These are phyloP conservation scores for Porpolomopsis calyptriformis DNA, from an alignment of 768 basidiomycete species.

Conservation along the genomic window DNA sequence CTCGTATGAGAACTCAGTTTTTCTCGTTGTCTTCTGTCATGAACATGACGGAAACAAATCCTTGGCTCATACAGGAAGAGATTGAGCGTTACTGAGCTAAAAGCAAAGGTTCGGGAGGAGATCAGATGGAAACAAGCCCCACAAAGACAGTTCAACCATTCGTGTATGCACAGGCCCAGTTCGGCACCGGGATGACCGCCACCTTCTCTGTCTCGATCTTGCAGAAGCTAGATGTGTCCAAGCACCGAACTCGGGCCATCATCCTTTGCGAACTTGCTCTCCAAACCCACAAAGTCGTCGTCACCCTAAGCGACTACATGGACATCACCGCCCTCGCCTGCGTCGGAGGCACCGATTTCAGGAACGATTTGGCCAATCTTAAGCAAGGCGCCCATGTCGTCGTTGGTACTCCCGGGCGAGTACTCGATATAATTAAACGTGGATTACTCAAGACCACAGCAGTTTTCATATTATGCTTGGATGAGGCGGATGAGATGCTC, in stretches of 20 bases:
- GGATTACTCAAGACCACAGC: slow-evolving; percentile 73
- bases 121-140: slow-evolving; percentile 18
- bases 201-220: slow-evolving; percentile 97
- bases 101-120: slow-evolving; percentile 22
- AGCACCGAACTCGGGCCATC: slow-evolving; percentile 89
- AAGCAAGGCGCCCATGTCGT: slow-evolving; percentile 85
- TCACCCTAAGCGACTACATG: slow-evolving; percentile 89
- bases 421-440: slow-evolving; percentile 95
- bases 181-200: slow-evolving; percentile 97
- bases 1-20: slow-evolving; percentile 38
- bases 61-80: slow-evolving; percentile 29
- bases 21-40: slow-evolving; percentile 12
- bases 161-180: slow-evolving; percentile 90
- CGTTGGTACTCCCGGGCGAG: slow-evolving; percentile 91
- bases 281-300: slow-evolving; percentile 93
- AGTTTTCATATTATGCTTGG: slow-evolving; percentile 92
- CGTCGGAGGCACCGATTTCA: slow-evolving; percentile 93
- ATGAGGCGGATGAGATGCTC: slow-evolving; percentile 98
- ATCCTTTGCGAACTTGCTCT: slow-evolving; percentile 95
- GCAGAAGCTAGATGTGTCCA: slow-evolving; percentile 76
- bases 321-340: slow-evolving; percentile 93
- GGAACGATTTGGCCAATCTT: slow-evolving; percentile 94
- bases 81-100: slow-evolving; percentile 29
- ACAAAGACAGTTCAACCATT: slow-evolving; percentile 59
- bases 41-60: slow-evolving; percentile 12